Conservation (phyloP, 148 eudicot genomes). For the Camellia sinensis region DNA sequence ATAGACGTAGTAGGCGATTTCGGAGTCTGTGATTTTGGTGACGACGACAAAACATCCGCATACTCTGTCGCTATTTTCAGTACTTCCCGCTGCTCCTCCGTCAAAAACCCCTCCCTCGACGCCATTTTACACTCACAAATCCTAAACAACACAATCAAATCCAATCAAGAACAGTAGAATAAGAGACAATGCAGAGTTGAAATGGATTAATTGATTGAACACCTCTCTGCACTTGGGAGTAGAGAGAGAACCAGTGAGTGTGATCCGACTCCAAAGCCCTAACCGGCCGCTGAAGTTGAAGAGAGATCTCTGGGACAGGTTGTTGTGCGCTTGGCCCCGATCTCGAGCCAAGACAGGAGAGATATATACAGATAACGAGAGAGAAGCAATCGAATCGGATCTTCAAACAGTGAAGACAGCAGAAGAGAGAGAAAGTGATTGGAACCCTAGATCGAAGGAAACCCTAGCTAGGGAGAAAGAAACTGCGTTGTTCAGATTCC, state of each 20-base stretch:
- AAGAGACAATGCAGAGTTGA: not conserved
- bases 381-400: conserved; percentile 30
- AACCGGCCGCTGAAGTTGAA: conserved; percentile 4
- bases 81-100: conserved; percentile 86
- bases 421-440: not conserved
- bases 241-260: conserved; percentile 19
- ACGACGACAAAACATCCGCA: conserved; percentile 51
- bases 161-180: not conserved
- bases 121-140: conserved; percentile 56
- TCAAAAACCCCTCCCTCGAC: conserved; percentile 80
- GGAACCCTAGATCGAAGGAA: not conserved
- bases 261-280: conserved; percentile 1
- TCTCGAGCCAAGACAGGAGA: conserved; percentile 87
- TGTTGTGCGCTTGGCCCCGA: conserved; percentile 79
- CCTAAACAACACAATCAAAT: conserved; percentile 17
- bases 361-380: conserved; percentile 6
- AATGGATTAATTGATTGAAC: not conserved
- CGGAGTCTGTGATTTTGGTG: conserved; percentile 54
- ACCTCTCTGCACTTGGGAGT: conserved; percentile 24
- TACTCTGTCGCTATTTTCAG: conserved; percentile 69
- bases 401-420: conserved; percentile 2
- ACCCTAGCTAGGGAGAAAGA: conserved; percentile 26
- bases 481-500: not conserved
- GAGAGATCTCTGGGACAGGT: not conserved
- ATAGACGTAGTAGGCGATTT: conserved; percentile 38